Evolutionary conservation across 805 yeast species (phyloP).

Genomic region (Lipomyces yamadae): DNA sequence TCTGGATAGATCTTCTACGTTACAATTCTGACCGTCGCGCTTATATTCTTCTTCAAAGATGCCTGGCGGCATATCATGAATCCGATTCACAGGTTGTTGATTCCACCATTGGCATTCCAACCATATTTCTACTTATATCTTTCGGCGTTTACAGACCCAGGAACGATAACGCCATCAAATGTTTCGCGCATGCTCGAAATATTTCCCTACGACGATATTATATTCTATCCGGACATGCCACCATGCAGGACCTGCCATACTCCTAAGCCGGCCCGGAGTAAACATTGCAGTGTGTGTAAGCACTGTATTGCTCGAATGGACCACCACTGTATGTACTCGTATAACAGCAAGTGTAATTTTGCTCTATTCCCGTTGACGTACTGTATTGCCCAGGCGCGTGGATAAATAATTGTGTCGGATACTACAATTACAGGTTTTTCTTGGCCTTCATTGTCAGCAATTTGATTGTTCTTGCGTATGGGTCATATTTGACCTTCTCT

Average conservation of each 20-base stretch:
- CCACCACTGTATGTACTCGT: conserved; percentile 56
- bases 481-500: conserved; percentile 44
- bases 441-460: conserved; percentile 60
- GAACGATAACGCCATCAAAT: conserved; percentile 43
- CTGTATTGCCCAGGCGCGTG: conserved; percentile 47
- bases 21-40: conserved; percentile 27
- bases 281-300: conserved; percentile 61
- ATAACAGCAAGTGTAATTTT: not conserved
- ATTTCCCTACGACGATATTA: conserved; percentile 55
- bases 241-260: conserved; percentile 56
- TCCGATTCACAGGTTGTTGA: conserved; percentile 28
- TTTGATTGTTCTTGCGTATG: conserved; percentile 52
- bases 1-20: conserved; percentile 27
- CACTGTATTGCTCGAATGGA: conserved; percentile 56
- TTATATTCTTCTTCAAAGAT: conserved; percentile 33
- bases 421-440: conserved; percentile 66
- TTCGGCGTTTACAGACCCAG: conserved; percentile 49
- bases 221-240: conserved; percentile 54
- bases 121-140: conserved; percentile 41
- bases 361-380: not conserved
- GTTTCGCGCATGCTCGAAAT: conserved; percentile 38
- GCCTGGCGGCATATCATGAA: conserved; percentile 27
- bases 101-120: conserved; percentile 37
- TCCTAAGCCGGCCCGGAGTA: conserved; percentile 62
- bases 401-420: conserved; percentile 66